A percentile compares a stretch with the other conserved stretches of the same genome.
phyloP scores from a whole-genome alignment of 1,284 basidiomycete species.

The Phylloporus sp. region DNA sequence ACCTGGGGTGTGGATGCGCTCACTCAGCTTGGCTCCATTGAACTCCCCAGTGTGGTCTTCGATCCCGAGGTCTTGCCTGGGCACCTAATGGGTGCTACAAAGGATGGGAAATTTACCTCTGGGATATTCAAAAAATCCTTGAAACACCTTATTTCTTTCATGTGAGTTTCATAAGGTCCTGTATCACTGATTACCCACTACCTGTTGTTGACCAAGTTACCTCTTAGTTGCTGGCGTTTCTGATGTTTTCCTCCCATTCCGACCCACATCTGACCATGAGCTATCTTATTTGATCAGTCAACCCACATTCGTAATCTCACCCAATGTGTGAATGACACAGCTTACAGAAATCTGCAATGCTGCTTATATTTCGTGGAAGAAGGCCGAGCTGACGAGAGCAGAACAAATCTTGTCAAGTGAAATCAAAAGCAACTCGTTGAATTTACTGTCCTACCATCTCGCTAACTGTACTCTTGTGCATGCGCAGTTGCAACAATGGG shows the following conservation, averaged over 20 bases:
- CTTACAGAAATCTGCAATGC: slow-evolving; percentile 25
- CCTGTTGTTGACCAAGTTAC: background rate
- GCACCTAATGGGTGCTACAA: slow-evolving; percentile 11
- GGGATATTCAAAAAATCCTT: slow-evolving; percentile 22
- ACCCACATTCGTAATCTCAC: slow-evolving; percentile 9
- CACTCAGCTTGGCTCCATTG: slow-evolving; percentile 14
- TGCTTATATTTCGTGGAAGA: slow-evolving; percentile 23
- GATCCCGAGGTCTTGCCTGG: slow-evolving; percentile 18
- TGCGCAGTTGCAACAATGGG: slow-evolving; percentile 14
- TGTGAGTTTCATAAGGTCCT: slow-evolving; percentile 10
- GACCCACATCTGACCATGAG: slow-evolving; percentile 17
- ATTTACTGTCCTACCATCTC: slow-evolving; percentile 4
- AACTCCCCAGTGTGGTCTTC: slow-evolving; percentile 21
- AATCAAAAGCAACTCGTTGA: slow-evolving; percentile 3
- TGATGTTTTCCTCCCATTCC: background rate
- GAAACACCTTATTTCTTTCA: slow-evolving; percentile 15
- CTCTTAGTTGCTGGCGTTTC: slow-evolving; percentile 18
- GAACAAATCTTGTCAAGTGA: slow-evolving; percentile 31
- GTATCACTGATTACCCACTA: background rate
- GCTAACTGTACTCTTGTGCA: slow-evolving; percentile 34
- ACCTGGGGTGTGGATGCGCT: slow-evolving; percentile 24
- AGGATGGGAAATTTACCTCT: slow-evolving; percentile 21
- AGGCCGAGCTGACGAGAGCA: slow-evolving; percentile 5
- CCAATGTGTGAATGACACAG: slow-evolving; percentile 11
- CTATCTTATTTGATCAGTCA: background rate